These are phyloP conservation scores for Chlorencoelia australis DNA, from an alignment of 2,329 filamentous ascomycete genomes.

Conservation along the genomic window DNA sequence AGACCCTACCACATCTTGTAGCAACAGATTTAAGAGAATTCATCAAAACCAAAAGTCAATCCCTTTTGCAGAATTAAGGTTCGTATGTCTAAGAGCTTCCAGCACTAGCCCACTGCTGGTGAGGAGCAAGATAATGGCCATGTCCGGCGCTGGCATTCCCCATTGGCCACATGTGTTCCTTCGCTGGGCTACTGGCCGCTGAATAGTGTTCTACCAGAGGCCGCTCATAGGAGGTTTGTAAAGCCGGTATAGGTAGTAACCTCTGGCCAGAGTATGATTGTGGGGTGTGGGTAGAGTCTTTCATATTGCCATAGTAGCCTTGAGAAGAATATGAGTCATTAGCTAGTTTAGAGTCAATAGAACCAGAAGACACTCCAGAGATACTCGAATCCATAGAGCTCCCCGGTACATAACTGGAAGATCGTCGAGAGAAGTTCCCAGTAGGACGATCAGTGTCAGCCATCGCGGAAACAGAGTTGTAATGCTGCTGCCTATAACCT, in stretches of 20 bases:
- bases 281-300: conserved; percentile 15
- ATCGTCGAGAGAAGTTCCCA: conserved; percentile 16
- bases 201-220: conserved; percentile 12
- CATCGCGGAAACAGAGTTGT: conserved; percentile 19
- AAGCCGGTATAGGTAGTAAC: conserved; percentile 19
- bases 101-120: conserved; percentile 23
- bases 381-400: conserved; percentile 18
- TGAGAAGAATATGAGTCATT: conserved; percentile 22
- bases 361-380: conserved; percentile 17
- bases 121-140: conserved; percentile 20
- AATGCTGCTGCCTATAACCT: conserved; percentile 17
- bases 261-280: conserved; percentile 15
- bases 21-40: no score
- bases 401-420: conserved; percentile 18
- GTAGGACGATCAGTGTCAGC: conserved; percentile 10
- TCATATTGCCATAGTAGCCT: conserved; percentile 14
- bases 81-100: conserved; percentile 17
- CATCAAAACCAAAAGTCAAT: no score
- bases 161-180: conserved; percentile 20
- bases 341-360: conserved; percentile 20
- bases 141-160: conserved; percentile 23
- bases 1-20: no score
- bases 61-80: no score
- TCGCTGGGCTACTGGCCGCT: conserved; percentile 10
- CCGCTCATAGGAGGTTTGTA: conserved; percentile 15